Percentiles rank a stretch among this genome's conserved stretches.
phyloP scores from a whole-genome alignment of 2,329 filamentous ascomycete genomes.

The Parastagonospora avenae region DNA sequence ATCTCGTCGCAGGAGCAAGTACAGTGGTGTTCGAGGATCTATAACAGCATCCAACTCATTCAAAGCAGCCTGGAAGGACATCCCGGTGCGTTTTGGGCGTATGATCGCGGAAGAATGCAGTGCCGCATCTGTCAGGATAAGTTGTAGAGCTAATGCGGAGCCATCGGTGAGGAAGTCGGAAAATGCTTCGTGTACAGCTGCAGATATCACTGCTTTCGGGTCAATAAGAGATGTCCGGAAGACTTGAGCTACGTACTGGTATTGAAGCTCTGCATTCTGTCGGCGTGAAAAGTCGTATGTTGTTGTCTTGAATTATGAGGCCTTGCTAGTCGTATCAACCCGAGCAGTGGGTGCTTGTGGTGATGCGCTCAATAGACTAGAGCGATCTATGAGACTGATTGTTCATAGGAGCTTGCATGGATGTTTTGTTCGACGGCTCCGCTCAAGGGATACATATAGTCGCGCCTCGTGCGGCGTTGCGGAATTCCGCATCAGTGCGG shows the following conservation, averaged over 20 bases:
- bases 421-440: too few species aligned
- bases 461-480: background rate
- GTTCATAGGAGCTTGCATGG: too few species aligned
- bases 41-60: conserved; percentile 23
- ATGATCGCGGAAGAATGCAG: conserved; percentile 9
- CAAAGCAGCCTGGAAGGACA: conserved; percentile 18
- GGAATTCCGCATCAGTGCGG: conserved; percentile 4
- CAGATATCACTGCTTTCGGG: background rate
- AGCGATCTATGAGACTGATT: too few species aligned
- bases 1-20: conserved; percentile 25
- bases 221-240: too few species aligned
- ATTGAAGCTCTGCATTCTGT: too few species aligned
- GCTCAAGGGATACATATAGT: background rate
- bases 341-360: too few species aligned
- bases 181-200: conserved; percentile 1
- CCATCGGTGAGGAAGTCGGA: background rate
- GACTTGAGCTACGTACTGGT: too few species aligned
- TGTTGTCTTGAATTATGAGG: too few species aligned
- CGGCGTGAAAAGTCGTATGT: too few species aligned
- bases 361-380: too few species aligned
- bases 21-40: conserved; percentile 17
- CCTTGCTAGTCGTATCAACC: too few species aligned
- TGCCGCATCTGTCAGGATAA: background rate
- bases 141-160: background rate
- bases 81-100: background rate